Base-by-base conservation (phyloP, 2,329 filamentous ascomycete genomes). In the Allantophomopsis lycopodina region DNA sequence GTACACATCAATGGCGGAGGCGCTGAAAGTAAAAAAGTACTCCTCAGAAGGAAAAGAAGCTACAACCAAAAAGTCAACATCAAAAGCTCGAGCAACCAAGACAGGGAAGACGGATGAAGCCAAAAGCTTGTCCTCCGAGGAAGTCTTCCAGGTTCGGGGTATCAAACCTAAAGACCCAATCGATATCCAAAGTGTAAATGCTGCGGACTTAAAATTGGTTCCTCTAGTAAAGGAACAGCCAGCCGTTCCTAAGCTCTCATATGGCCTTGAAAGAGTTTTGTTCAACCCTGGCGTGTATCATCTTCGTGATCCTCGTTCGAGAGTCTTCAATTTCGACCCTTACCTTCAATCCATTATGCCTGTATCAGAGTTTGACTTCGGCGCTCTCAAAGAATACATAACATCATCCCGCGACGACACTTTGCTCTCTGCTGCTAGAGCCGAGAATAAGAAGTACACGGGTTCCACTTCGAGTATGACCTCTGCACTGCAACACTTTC, bases 401-500 rank as follows among this genome's bases (percentile, higher is more conserved):
- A 95, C 88, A 0, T 95, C 91, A 0, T 96, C 89, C 8, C 79
- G 83, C 55, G 91, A 98, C 55, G 60, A 63, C 5, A 75, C 69
- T 4, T 67, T 98, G 11, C 70, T 79, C n/a, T 56, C 68, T 1
- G 72, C 91, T 33, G 83, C 85, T 2, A 65, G 68, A 37, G 60
- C 76, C 40, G 60, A 83, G 44, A 62, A 68, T 11, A 86, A 79
- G 56, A 93, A 83, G 54, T 98, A 93, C 55, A 80, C 87, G 10
- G 91, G 91, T 8, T 98, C 91, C 11, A 96, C 91, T 1, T 98
- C 91, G 2, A 96, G 89, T 60, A 94, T 95, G 87, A 94, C 89
- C 1, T 68, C 79, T 2, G 77, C 83, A 38, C 67, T 98, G 35
- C 73, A 81, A 2, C 93, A 98, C 52, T 94, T 98, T 54, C 91